Evolutionary conservation across 2,329 filamentous ascomycete species (phyloP), one percentile per base, ranked within the genome.

Genomic region (Calonectria pteridis): DNA sequence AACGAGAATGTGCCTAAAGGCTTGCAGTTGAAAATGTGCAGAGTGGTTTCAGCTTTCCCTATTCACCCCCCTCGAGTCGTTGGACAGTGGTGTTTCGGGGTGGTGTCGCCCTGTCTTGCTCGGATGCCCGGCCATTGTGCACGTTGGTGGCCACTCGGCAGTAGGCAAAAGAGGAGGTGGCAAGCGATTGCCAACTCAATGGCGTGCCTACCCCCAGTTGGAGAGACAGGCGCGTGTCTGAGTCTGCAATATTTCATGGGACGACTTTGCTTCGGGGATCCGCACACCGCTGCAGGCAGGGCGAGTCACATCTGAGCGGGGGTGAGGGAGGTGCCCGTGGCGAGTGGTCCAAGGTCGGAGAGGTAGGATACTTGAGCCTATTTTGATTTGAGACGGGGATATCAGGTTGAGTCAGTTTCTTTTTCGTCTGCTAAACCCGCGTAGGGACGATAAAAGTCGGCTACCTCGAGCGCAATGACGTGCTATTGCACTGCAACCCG

Each of bases 161-260:
- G 33, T 43, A 18, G 20, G 59, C 37, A 43, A 49, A 64, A 31
- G 50, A 16, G 23, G 59, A 64, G 18, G 37, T 46, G 40, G 26
- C 26, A 26, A 43, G 26, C 40, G 28, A 49, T n/a, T 20, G 43
- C 40, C 40, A 46, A 64, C 40, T 31, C 26, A n/a, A 64, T 31
- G 37, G 59, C 26, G 59, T 49, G 29, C 37, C 59, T 64, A 40
- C 29, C 26, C 29, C n/a, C 26, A 14, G 35, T 9, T 18, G 31
- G 59, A 63, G 59, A 64, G 40, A 49, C 59, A 64, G 37, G 59
- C 59, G 59, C 59, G 37, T 64, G 59, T 49, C 59, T 64, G 59
- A 64, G 59, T 40, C 40, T 49, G 59, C 37, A 49, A 64, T 64
- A 49, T 49, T 9, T 13, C 23, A 26, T 26, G 31, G 55, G 55